Base-by-base conservation (phyloP, 768 basidiomycete genomes). In the Termitomyces heimii region DNA sequence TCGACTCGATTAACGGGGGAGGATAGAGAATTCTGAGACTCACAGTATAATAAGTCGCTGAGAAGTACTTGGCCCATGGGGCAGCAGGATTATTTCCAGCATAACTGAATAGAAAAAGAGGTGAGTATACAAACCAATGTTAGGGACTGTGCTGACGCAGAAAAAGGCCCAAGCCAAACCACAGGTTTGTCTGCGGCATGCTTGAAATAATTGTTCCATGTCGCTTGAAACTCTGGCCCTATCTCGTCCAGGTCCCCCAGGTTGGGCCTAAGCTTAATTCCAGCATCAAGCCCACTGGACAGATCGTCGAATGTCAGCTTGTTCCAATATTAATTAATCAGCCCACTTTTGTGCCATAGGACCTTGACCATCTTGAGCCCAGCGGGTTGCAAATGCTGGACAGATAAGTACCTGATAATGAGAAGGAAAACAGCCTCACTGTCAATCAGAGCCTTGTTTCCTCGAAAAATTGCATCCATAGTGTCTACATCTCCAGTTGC, bases 141-240 rank as follows among this genome's bases (percentile, higher is more conserved):
- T 26, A 16, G 22, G 14, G n/a, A 46, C n/a, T 35, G 4, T 66
- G 64, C 74, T 48, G 61, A 83, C 81, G 72, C 74, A 4, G 77
- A 67, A 22, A 77, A 58, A 0, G 73, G 58, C 0, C 75, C 76
- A 13, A 83, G 63, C 44, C 76, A 70, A 57, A 79, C 62, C 3
- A 82, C 77, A 10, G 83, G 76, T 62, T 85, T 86, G 63, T 86
- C 86, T 0, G 79, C 78, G 2, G 72, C 74, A 28, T 72, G 68
- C 26, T 68, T 76, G 42, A 81, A 86, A 65, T 78, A 81, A 13
- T 68, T 65, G 7, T 75, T 67, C 85, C 84, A 85, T 42, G 75
- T 68, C 24, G 70, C 48, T 28, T 72, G 64, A 62, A 86, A 86
- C 5, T 65, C 73, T 8, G 79, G 73, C 10, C 78, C 79, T 35